Evolutionary conservation across 169 alveolate species (phyloP).

Genomic region (Plasmodium relictum): DNA sequence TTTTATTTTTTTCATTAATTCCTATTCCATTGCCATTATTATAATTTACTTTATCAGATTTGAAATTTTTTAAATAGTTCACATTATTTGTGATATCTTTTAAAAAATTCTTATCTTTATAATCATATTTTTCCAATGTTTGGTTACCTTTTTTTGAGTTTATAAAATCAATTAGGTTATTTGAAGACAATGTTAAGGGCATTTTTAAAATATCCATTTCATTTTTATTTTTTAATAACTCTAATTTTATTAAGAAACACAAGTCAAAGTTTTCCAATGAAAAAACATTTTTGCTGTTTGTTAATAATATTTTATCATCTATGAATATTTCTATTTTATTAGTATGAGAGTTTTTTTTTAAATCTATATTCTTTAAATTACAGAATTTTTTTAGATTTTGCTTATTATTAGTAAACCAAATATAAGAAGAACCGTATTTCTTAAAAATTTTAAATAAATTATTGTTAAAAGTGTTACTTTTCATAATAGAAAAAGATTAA

Average conservation of each 20-base stretch:
- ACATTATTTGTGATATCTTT: conserved; percentile 1
- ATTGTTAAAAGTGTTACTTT: no score
- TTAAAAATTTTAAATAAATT: conserved; percentile 3
- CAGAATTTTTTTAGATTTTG: conserved; percentile 39
- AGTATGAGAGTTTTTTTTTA: conserved; percentile 20
- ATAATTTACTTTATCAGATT: background rate
- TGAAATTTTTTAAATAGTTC: no score
- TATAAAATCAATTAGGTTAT: conserved; percentile 59
- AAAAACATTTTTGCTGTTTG: conserved; percentile 42
- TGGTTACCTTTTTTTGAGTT: background rate
- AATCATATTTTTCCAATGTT: background rate
- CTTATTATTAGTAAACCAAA: conserved; percentile 35
- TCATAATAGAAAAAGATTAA: no score
- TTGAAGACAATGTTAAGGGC: conserved; percentile 46
- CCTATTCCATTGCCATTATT: background rate
- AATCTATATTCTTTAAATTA: conserved; percentile 41
- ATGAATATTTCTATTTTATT: conserved; percentile 54
- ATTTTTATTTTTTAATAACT: conserved; percentile 43
- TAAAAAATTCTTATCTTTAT: background rate
- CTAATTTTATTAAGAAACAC: conserved; percentile 49
- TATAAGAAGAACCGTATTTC: conserved; percentile 6
- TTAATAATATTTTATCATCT: conserved; percentile 48
- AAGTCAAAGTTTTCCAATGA: conserved; percentile 36
- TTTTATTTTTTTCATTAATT: background rate
- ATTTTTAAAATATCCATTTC: conserved; percentile 43